These are phyloP conservation scores for Linanthus parryae DNA, from an alignment of 148 eudicot genomes.

Conservation along the genomic window DNA sequence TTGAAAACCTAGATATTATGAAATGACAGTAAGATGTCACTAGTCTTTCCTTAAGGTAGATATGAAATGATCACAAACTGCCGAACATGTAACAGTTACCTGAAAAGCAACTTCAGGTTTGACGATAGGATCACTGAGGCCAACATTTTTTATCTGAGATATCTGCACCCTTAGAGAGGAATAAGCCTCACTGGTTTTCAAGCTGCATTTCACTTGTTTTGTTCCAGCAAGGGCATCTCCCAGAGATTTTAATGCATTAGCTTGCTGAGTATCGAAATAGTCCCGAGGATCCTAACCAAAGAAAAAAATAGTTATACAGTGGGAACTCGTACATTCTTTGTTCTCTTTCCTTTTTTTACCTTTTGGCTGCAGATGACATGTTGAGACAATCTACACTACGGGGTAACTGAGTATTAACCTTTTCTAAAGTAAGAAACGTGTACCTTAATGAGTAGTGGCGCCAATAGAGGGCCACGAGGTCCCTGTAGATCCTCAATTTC, in stretches of 20 bases:
- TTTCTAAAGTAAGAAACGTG: constrained; percentile 8
- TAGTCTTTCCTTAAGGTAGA: constrained; percentile 1
- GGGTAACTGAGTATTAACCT: neutral
- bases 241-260: constrained; percentile 55
- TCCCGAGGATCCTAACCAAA: constrained; percentile 86
- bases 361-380: too few relatives aligned
- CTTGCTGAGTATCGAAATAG: constrained; percentile 95
- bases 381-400: too few relatives aligned
- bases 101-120: constrained; percentile 71
- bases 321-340: too few relatives aligned
- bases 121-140: constrained; percentile 54
- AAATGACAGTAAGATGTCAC: constrained; percentile 11
- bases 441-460: constrained; percentile 93
- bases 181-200: constrained; percentile 62
- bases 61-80: neutral
- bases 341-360: too few relatives aligned
- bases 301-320: constrained; percentile 7
- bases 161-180: constrained; percentile 41
- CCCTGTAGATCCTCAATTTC: constrained; percentile 97
- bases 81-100: constrained; percentile 34
- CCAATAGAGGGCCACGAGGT: constrained; percentile 75
- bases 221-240: constrained; percentile 52
- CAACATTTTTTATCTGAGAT: constrained; percentile 41
- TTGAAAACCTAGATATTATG: constrained; percentile 52
- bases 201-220: constrained; percentile 36